A percentile compares a stretch with the other conserved stretches of the same genome.
These are phyloP conservation scores for Xylaria sp. DNA, from an alignment of 2,329 filamentous ascomycete species.

Conservation along the genomic window DNA sequence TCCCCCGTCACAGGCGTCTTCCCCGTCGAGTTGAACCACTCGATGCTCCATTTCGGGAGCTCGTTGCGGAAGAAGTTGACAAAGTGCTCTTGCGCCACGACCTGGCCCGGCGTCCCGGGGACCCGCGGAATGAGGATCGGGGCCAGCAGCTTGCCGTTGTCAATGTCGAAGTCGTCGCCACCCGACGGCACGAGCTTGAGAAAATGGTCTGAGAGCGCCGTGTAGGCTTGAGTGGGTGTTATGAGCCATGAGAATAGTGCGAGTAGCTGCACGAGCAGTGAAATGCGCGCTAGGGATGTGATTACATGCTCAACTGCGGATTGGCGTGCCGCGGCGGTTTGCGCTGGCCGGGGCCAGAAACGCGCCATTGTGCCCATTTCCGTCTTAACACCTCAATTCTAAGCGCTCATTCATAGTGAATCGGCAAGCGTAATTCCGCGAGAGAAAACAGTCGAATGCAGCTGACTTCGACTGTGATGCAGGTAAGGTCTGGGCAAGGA, in stretches of 20 bases:
- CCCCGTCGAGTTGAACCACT: conserved; percentile 76
- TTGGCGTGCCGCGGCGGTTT: conserved; percentile 14
- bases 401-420: conserved; percentile 33
- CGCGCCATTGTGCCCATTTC: conserved; percentile 15
- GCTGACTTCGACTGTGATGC: not conserved
- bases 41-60: conserved; percentile 72
- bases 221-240: conserved; percentile 42
- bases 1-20: conserved; percentile 69
- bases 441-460: not conserved
- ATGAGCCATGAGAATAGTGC: conserved; percentile 37
- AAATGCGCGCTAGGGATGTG: conserved; percentile 22
- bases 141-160: conserved; percentile 71
- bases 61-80: conserved; percentile 70
- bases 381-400: conserved; percentile 32
- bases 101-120: conserved; percentile 72
- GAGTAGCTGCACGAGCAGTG: conserved; percentile 35
- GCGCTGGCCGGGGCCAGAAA: conserved; percentile 8
- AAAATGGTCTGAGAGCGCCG: conserved; percentile 66
- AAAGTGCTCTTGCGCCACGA: conserved; percentile 72
- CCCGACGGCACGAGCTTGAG: conserved; percentile 67
- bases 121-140: conserved; percentile 78
- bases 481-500: too few species aligned
- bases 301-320: conserved; percentile 13
- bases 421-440: not conserved
- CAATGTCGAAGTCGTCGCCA: conserved; percentile 72